Conservation (phyloP, 2,329 filamentous ascomycete species). For the Neofusicoccum kwambonambiense region DNA sequence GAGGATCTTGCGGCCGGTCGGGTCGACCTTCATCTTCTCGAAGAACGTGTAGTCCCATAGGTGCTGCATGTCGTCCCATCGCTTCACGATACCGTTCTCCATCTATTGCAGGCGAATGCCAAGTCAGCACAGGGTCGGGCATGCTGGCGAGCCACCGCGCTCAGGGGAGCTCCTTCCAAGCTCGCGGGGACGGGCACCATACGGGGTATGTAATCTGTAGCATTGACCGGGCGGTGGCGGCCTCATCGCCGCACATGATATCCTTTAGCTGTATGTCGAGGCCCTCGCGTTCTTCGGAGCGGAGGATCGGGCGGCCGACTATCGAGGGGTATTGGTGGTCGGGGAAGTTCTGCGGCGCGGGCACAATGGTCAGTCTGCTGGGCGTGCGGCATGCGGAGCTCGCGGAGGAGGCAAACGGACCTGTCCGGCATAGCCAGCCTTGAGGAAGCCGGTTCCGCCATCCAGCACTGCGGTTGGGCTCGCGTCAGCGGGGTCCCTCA, state of each 20-base stretch:
- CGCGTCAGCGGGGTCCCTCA: slow-evolving; percentile 29
- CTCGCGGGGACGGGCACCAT: slow-evolving; percentile 33
- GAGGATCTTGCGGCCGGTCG: slow-evolving; percentile 91
- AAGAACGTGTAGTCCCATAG: slow-evolving; percentile 99
- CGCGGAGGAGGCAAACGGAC: slow-evolving; percentile 43
- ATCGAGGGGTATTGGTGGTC: slow-evolving; percentile 98
- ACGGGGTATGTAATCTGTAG: slow-evolving; percentile 96
- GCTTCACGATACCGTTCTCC: slow-evolving; percentile 99
- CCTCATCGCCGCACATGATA: slow-evolving; percentile 99
- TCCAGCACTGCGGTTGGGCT: slow-evolving; percentile 73
- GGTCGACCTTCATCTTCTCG: slow-evolving; percentile 94
- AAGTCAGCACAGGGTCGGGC: slow-evolving; percentile 8
- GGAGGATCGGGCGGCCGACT: slow-evolving; percentile 93
- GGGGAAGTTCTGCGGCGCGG: slow-evolving; percentile 77
- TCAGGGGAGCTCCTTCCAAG: slow-evolving; percentile 14
- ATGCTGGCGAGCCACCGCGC: background rate
- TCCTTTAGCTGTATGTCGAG: slow-evolving; percentile 79
- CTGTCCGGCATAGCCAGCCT: slow-evolving; percentile 96
- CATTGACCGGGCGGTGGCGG: slow-evolving; percentile 92
- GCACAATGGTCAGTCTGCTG: slow-evolving; percentile 3
- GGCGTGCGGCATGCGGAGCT: background rate
- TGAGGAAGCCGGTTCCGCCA: slow-evolving; percentile 98
- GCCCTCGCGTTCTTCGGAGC: slow-evolving; percentile 84
- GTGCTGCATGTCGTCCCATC: slow-evolving; percentile 99
- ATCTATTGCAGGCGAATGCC: slow-evolving; percentile 56